Evolutionary conservation across 495 filamentous ascomycete genomes (phyloP), one percentile per base, ranked within the genome.

Genomic region (Trichoderma asperelloides): DNA sequence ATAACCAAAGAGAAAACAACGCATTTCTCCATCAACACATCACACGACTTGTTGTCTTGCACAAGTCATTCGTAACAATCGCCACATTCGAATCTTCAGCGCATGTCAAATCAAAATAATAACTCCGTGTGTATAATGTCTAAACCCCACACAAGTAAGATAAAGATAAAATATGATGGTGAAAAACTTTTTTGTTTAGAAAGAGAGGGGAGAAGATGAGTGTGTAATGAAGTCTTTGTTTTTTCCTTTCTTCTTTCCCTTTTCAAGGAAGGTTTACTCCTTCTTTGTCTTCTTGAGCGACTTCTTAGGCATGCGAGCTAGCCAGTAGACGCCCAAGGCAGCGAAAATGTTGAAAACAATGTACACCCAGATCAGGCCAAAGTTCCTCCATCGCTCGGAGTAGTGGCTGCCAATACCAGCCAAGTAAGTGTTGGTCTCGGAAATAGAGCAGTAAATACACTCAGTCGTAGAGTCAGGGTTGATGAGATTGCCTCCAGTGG

Each of bases 291-390:
- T 49, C 39, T 30, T 45, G 79, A 63, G 51, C 16, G 23, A 23
- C 47, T 78, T 85, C 83, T 92, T 93, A 18, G 91, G 90, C 64
- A 96, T 89, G 7, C 92, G 80, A 8, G 85, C 82, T 65, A 93
- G 74, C 89, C 89, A 96, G 77, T 96, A 97, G 21, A 97, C 72
- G 51, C 83, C 79, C 23, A 94, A 72, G 0, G 91, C 92, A 27
- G 75, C 87, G n/a, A 78, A 71, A 67, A 93, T 76, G 74, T 97
- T 97, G 77, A 95, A 91, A n/a, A 82, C 75, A 66, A 94, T 81
- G 71, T 87, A 96, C 0, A 78, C 86, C 76, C 82, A 94, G 25
- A 78, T 74, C 33, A 90, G 76, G 15, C 89, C 90, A 68, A 92
- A 87, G 72, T 92, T 88, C 65, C 88, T 81, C 88, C 88, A 91